Evolutionary conservation across 192 early-diverging fungal species (phyloP).

Genomic region (Entomortierella chlamydospora): DNA sequence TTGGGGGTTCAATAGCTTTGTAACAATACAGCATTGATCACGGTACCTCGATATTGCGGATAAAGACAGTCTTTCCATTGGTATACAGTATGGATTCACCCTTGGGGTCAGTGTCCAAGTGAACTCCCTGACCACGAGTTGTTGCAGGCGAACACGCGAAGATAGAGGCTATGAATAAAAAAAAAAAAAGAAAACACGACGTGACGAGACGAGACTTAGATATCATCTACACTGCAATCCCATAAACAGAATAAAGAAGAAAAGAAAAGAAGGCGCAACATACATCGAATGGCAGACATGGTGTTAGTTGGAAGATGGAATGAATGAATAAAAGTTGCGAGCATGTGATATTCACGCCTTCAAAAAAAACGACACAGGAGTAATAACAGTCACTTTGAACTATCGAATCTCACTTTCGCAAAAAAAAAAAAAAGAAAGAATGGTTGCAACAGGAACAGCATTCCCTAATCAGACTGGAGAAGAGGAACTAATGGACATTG

Average conservation of each 20-base stretch:
- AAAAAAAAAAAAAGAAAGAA: not conserved
- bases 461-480: not conserved
- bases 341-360: not conserved
- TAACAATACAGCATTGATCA: not conserved
- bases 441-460: not conserved
- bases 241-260: not conserved
- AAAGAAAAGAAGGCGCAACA: not conserved
- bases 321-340: not conserved
- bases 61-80: constrained; percentile 88
- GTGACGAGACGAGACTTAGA: no score
- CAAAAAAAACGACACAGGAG: not conserved
- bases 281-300: constrained; percentile 49
- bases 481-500: constrained; percentile 14
- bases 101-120: constrained; percentile 85
- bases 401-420: not conserved
- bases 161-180: constrained; percentile 58
- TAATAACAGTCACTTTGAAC: not conserved
- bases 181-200: not conserved
- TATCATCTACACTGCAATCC: no score
- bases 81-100: constrained; percentile 90
- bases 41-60: constrained; percentile 81
- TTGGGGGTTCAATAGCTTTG: no score
- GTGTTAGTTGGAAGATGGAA: not conserved
- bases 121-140: constrained; percentile 82
- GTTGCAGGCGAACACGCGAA: constrained; percentile 85